Base-by-base conservation (phyloP, 2,329 filamentous ascomycete genomes). In the Cladosporium sp. region DNA sequence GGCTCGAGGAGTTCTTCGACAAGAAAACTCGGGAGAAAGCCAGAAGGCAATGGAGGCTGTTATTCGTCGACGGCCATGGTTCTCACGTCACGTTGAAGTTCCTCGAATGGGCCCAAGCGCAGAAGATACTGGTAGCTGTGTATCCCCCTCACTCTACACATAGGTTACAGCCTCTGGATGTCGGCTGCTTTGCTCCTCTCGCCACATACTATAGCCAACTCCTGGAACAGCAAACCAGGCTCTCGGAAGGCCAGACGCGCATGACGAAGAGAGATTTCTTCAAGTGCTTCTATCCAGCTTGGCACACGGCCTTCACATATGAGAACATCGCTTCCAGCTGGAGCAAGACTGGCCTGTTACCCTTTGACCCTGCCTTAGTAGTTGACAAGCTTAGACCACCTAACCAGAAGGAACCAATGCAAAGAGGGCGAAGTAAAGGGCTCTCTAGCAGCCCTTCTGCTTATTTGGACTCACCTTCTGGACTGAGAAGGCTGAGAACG, bases 111-210 rank as follows among this genome's bases (percentile, higher is more conserved):
- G 46, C 54, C 58, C 32, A 54, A 39, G 28, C 36, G 30, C 46
- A 68, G 28, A 67, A 51, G 62, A 65, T 67, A 18, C 46, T 68
- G 34, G 39, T 67, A 16, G 67, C 63, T 48, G 43, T 59, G 32
- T 59, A 28, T n/a, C n/a, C n/a, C n/a, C n/a, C n/a, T n/a, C n/a
- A n/a, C n/a, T n/a, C n/a, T n/a, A n/a, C n/a, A n/a, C 43, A 43
- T n/a, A 26, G 21, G 36, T 30, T 68, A 23, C 65, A 71, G 66
- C 70, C 68, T 36, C 53, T 70, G 14, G 68, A 72, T 65, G 54
- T 71, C 21, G 57, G 68, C 23, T 56, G 67, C n/a, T 68, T 70
- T 39, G 46, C 61, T n/a, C 67, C 67, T 48, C 53, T 69, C 23
- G 68, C 67, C 28, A 69, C 26, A n/a, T 68, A 67, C 36, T 69